Evolutionary conservation across 176 grass and related monocot genomes (phyloP), one percentile per base, ranked within the genome.

Genomic region (Oryza meridionalis): DNA sequence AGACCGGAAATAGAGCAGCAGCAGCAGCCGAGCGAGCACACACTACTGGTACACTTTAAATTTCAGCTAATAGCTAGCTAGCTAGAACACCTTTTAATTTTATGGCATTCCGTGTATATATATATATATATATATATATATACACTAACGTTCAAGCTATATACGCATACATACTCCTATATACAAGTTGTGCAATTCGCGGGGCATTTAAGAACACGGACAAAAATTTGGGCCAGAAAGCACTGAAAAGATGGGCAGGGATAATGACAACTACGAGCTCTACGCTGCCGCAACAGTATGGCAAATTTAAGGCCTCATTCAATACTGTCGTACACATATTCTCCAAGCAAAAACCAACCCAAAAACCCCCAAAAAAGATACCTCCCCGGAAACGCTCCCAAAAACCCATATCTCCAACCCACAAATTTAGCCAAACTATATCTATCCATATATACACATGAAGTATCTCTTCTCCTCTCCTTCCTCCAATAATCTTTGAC

Each of bases 271-370:
- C 65, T 64, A 51, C 45, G 78, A 75, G 70, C 63, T 86, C 77
- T 87, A 87, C 71, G 64, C 74, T 83, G 73, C 66, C 29, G 55
- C 86, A 79, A 79, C 81, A 79, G 81, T 69, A 75, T 80, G 76
- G 62, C 45, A 25, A 68, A 88, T 75, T 84, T 67, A 88, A 88
- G 59, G 86, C 81, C 46, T 32, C 81, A 88, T 84, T 88, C 81
- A 88, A 74, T 84, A 79, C 81, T 17, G 59, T 79, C 86, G 81
- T 88, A 88, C 86, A 26, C 86, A 84, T 83, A 88, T 88, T 84
- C 86, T 84, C 75, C 45, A 59, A 59, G 69, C 67, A 47, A 73
- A 44, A 72, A 70, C 53, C 17, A 21, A 8, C 53, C 53, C 53
- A 46, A 33, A 69, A 49, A 13, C 11, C 45, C 11, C 0, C 7